phyloP scores from a whole-genome alignment of 192 early-diverging fungal genomes.

The Irineochytrium annulatum region DNA sequence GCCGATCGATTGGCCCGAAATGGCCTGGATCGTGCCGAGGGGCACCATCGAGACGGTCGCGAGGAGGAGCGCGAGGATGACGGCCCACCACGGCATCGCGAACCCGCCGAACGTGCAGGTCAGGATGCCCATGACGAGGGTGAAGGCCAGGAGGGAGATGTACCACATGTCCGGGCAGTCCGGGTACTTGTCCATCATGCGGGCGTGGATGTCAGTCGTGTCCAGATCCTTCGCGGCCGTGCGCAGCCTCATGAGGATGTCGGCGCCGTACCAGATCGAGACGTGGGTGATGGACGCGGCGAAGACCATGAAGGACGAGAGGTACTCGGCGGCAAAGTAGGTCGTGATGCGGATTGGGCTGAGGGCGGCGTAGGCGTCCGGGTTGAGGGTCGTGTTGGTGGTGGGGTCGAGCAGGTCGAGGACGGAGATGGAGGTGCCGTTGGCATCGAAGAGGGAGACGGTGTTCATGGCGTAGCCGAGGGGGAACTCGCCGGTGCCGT shows the following conservation, averaged over 20 bases:
- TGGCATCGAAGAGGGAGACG: conserved; percentile 18
- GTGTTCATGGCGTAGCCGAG: conserved; percentile 21
- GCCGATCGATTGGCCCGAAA: conserved; percentile 72
- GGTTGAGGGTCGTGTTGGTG: conserved; percentile 12
- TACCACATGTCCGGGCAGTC: conserved; percentile 69
- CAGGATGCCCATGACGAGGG: conserved; percentile 2
- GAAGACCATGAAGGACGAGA: conserved; percentile 40
- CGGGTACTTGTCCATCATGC: conserved; percentile 65
- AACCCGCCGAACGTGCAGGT: conserved; percentile 16
- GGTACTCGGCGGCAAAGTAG: conserved; percentile 24
- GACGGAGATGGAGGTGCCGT: conserved; percentile 2
- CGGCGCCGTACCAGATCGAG: conserved; percentile 50
- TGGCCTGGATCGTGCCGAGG: conserved; percentile 61
- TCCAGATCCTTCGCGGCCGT: conserved; percentile 15
- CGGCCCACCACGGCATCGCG: conserved; percentile 17
- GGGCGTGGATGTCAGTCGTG: conserved; percentile 56
- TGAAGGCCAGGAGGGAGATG: conserved; percentile 32
- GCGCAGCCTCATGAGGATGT: conserved; percentile 1
- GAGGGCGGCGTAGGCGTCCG: neutral
- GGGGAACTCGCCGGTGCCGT: conserved; percentile 18
- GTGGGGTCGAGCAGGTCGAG: conserved; percentile 1
- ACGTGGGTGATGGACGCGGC: conserved; percentile 56
- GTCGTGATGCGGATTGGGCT: conserved; percentile 14
- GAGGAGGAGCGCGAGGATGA: conserved; percentile 4
- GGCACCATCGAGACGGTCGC: conserved; percentile 9